Conservation (phyloP, 2,329 filamentous ascomycete species). For the Tolypocladium ovalisporum region DNA sequence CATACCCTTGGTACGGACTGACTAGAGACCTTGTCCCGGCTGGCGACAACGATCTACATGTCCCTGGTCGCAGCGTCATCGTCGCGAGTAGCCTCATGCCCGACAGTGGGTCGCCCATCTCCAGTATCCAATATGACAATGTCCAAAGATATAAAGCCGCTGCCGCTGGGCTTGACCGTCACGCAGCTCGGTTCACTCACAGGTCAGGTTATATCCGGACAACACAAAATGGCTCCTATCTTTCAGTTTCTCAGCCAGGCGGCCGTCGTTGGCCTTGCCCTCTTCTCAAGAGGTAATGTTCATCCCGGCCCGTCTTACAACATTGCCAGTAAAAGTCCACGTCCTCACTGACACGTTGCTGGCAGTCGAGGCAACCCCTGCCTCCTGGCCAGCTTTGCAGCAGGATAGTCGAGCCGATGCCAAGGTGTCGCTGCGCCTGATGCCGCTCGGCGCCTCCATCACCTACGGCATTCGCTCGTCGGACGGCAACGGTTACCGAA, state of each 20-base stretch:
- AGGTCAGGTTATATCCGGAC: neutral
- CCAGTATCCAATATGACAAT: neutral
- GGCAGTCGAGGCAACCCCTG: neutral
- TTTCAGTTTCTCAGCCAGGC: constrained; percentile 4
- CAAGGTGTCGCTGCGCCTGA: constrained; percentile 25
- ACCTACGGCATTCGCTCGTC: constrained; percentile 24
- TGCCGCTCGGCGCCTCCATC: constrained; percentile 33
- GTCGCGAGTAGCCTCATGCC: neutral
- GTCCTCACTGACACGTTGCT: too few species aligned
- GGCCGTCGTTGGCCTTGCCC: constrained; percentile 14
- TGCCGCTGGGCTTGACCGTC: neutral
- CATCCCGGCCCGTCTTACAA: neutral
- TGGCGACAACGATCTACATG: neutral
- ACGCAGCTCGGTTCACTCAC: neutral
- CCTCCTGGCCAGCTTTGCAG: neutral
- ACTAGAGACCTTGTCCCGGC: neutral
- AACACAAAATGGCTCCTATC: constrained; percentile 3
- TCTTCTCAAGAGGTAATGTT: constrained; percentile 6
- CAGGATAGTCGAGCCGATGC: neutral
- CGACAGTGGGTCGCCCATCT: neutral
- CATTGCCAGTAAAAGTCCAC: neutral
- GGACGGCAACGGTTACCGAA: constrained; percentile 28
- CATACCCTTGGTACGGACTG: neutral
- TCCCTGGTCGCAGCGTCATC: neutral
- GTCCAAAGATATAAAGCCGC: neutral